Evolutionary conservation across 148 eudicot species (phyloP).

Genomic region (Rhododendron henanense): DNA sequence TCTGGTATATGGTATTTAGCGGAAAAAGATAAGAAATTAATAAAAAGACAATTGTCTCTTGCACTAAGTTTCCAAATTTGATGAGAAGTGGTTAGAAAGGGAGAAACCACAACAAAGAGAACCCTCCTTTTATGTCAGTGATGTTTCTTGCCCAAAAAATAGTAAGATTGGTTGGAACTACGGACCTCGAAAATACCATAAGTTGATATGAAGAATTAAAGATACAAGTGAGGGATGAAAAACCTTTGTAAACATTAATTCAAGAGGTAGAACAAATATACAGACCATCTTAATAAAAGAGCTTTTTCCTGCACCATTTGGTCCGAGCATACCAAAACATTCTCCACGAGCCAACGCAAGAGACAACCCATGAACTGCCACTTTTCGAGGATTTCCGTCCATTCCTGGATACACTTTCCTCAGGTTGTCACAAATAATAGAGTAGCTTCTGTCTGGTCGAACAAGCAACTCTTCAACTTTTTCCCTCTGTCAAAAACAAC

Average conservation of each 20-base stretch:
- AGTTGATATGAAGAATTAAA: neutral
- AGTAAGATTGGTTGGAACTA: neutral
- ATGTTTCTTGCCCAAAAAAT: neutral
- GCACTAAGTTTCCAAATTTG: neutral
- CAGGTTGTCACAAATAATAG: constrained; percentile 63
- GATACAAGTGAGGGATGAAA: neutral
- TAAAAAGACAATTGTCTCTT: no score
- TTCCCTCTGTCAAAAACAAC: constrained; percentile 42
- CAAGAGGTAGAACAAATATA: constrained; percentile 2
- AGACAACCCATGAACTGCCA: constrained; percentile 80
- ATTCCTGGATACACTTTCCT: constrained; percentile 73
- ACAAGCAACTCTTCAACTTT: constrained; percentile 60
- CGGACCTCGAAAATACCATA: neutral
- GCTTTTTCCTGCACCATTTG: constrained; percentile 95
- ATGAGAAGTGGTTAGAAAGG: neutral
- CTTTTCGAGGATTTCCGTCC: constrained; percentile 86
- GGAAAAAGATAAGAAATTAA: no score
- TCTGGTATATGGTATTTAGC: neutral
- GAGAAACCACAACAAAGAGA: neutral
- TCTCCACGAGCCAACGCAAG: constrained; percentile 86
- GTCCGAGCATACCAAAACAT: constrained; percentile 98
- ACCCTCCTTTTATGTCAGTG: neutral
- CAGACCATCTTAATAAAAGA: constrained; percentile 89
- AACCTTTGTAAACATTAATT: neutral
- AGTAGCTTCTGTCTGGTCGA: constrained; percentile 35